Conservation (phyloP, 192 early-diverging fungal genomes). For the Diversispora epigaea region DNA sequence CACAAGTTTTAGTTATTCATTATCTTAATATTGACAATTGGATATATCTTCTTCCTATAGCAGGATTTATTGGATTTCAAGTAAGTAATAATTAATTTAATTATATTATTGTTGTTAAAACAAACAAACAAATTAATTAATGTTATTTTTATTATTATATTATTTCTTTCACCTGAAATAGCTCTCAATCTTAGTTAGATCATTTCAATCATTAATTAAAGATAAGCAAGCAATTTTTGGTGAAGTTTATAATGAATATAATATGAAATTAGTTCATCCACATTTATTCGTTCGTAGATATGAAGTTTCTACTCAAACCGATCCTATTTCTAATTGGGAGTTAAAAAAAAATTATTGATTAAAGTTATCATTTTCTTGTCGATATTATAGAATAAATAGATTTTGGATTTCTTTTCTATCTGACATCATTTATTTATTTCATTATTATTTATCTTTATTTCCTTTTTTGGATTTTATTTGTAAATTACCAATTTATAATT, state of each 20-base stretch:
- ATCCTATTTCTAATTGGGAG: neutral
- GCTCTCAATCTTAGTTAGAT: conserved; percentile 21
- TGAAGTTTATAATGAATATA: conserved; percentile 61
- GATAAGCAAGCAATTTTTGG: conserved; percentile 63
- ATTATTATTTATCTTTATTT: too few species aligned
- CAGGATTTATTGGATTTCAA: conserved; percentile 50
- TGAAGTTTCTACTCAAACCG: conserved; percentile 45
- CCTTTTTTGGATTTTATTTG: too few species aligned
- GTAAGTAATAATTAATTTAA: conserved; percentile 32
- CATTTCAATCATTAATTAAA: conserved; percentile 46
- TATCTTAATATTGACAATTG: conserved; percentile 55
- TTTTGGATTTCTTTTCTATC: too few species aligned
- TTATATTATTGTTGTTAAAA: neutral
- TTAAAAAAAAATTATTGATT: neutral
- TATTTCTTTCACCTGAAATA: neutral
- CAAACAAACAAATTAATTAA: too few species aligned
- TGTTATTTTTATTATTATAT: too few species aligned
- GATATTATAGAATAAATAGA: too few species aligned
- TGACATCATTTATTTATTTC: too few species aligned
- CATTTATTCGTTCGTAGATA: conserved; percentile 57
- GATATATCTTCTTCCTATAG: conserved; percentile 55
- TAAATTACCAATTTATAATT: too few species aligned
- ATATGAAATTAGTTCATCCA: conserved; percentile 62
- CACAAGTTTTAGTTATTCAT: conserved; percentile 55
- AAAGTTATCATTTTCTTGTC: too few species aligned